Conservation (phyloP, 2,329 filamentous ascomycete genomes). For the Sporothrix sp. region DNA sequence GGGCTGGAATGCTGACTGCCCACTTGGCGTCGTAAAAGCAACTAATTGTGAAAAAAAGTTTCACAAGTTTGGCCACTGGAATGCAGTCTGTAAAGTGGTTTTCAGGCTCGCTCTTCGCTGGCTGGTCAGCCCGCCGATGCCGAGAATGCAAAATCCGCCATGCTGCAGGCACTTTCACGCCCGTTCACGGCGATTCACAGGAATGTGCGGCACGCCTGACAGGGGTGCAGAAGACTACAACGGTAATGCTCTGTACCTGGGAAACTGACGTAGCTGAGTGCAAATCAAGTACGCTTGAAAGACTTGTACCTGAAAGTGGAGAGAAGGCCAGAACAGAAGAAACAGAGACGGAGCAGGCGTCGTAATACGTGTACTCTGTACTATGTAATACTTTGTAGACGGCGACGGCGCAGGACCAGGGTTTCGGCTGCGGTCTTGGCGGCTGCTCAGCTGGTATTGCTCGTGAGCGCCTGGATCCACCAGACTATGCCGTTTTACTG, state of each 20-base stretch:
- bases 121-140: not conserved
- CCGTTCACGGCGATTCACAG: not conserved
- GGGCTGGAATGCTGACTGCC: not conserved
- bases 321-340: not conserved
- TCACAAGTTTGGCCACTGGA: not conserved
- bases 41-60: not conserved
- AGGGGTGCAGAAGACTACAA: not conserved
- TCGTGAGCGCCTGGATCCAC: not conserved
- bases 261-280: not conserved
- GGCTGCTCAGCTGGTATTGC: constrained; percentile 2
- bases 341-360: not conserved
- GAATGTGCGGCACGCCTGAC: not conserved
- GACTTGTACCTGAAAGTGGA: not conserved
- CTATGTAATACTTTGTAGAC: not conserved
- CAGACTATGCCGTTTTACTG: not conserved
- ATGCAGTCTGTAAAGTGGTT: constrained; percentile 6
- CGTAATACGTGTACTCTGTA: not conserved
- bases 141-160: not conserved
- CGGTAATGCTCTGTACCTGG: not conserved
- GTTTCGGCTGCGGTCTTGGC: not conserved
- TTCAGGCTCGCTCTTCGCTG: not conserved
- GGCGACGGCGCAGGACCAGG: no score
- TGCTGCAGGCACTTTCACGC: constrained; percentile 2
- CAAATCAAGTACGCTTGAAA: not conserved
- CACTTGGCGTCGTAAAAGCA: not conserved